These are phyloP conservation scores for Pelargonium cotyledonis DNA, from an alignment of 441 rosid genomes.

Conservation along the genomic window DNA sequence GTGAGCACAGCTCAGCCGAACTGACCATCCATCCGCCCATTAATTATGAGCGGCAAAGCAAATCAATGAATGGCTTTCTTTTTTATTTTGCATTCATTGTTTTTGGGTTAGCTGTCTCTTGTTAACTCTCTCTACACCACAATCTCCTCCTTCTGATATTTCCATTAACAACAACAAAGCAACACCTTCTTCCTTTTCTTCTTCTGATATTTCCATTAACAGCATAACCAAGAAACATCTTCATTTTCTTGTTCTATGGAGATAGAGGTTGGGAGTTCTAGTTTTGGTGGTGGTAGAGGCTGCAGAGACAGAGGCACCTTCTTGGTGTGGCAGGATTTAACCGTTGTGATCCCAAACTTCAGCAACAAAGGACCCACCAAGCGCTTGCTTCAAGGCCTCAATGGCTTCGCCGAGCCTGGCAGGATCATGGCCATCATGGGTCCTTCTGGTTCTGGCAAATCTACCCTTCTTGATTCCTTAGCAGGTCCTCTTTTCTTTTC, in stretches of 20 bases:
- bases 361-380: slow-evolving; percentile 50
- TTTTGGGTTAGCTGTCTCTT: neutral
- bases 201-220: no score
- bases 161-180: no score
- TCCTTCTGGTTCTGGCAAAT: slow-evolving; percentile 97
- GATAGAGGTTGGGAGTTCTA: slow-evolving; percentile 2
- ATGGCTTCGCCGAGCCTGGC: slow-evolving; percentile 88
- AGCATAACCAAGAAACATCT: no score
- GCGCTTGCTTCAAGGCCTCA: slow-evolving; percentile 72
- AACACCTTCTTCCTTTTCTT: no score
- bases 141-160: neutral
- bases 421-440: slow-evolving; percentile 96
- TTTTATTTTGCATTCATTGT: neutral
- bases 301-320: slow-evolving; percentile 9
- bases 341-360: slow-evolving; percentile 69
- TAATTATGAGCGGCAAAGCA: no score
- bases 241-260: neutral
- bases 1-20: neutral
- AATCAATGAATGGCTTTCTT: neutral
- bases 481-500: slow-evolving; percentile 38
- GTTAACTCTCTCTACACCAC: neutral
- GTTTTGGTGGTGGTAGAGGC: neutral
- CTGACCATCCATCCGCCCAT: no score
- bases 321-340: slow-evolving; percentile 77
- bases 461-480: slow-evolving; percentile 76